phyloP scores from a whole-genome alignment of 1,284 basidiomycete genomes.

The Ceratobasidium sp. region DNA sequence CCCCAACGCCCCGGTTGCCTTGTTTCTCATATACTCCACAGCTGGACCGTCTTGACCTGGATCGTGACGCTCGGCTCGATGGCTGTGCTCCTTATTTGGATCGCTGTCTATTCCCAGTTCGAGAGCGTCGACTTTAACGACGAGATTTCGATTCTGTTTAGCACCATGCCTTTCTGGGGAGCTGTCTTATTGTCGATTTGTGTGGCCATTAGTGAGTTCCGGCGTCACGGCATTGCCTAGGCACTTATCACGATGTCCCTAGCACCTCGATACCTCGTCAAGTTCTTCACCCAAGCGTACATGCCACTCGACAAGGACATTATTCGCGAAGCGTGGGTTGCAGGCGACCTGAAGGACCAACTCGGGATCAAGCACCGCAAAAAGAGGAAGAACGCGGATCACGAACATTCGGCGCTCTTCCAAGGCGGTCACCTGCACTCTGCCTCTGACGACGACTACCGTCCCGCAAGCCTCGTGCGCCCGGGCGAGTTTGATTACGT shows the following conservation, averaged over 20 bases:
- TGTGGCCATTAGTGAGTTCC: slow-evolving; percentile 73
- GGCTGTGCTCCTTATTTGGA: slow-evolving; percentile 83
- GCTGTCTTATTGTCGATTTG: slow-evolving; percentile 74
- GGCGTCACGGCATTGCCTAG: slow-evolving; percentile 50
- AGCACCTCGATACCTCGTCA: slow-evolving; percentile 80
- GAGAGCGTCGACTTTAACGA: slow-evolving; percentile 73
- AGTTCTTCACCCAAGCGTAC: slow-evolving; percentile 74
- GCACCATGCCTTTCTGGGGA: slow-evolving; percentile 84
- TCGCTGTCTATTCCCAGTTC: slow-evolving; percentile 85
- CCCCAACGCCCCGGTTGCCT: slow-evolving; percentile 20
- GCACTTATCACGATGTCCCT: slow-evolving; percentile 47
- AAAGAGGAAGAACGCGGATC: neutral
- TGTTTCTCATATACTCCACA: slow-evolving; percentile 54
- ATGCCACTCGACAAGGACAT: slow-evolving; percentile 83
- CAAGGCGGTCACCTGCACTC: neutral
- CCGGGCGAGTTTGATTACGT: slow-evolving; percentile 20
- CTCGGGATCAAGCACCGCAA: slow-evolving; percentile 66
- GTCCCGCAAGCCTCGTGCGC: neutral
- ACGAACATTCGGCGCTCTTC: slow-evolving; percentile 25
- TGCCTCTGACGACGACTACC: slow-evolving; percentile 26
- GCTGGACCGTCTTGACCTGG: slow-evolving; percentile 91
- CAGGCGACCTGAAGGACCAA: slow-evolving; percentile 83
- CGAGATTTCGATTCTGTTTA: slow-evolving; percentile 79
- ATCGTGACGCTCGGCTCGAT: slow-evolving; percentile 82
- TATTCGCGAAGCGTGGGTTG: slow-evolving; percentile 89